phyloP scores from a whole-genome alignment of 2,329 filamentous ascomycete genomes.

The Colletotrichum cuscutae region DNA sequence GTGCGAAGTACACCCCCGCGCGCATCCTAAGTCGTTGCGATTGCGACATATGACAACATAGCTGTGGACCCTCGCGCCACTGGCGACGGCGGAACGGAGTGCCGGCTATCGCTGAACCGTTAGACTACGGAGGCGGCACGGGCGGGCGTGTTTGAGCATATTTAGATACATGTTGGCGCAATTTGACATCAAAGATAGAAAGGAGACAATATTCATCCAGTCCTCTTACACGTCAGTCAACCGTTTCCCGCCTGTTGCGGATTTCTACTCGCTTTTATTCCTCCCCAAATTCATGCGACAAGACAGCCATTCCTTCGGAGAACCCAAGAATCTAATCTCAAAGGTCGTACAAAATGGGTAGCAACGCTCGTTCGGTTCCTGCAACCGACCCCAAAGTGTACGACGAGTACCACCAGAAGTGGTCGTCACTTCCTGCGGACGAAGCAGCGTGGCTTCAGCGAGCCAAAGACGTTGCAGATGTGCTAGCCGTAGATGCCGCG shows the following conservation, averaged over 20 bases:
- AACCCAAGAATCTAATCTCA: not conserved
- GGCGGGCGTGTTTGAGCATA: not conserved
- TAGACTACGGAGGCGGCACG: not conserved
- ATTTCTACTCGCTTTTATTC: no score
- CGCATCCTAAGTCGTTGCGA: not conserved
- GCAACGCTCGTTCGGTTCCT: conserved; percentile 30
- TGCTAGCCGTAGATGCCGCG: conserved; percentile 47
- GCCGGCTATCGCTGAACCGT: not conserved
- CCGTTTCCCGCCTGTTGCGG: not conserved
- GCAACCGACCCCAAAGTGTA: conserved; percentile 51
- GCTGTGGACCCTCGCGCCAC: conserved; percentile 10
- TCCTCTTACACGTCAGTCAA: not conserved
- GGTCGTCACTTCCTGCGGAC: conserved; percentile 45
- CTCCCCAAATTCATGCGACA: not conserved
- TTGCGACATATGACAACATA: conserved; percentile 34
- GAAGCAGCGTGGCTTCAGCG: conserved; percentile 50
- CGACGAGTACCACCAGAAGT: conserved; percentile 47
- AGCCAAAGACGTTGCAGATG: conserved; percentile 49
- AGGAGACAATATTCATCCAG: no score
- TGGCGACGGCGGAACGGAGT: no score
- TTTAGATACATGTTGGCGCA: not conserved
- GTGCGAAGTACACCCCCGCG: not conserved
- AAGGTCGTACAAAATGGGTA: conserved; percentile 5
- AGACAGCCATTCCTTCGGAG: not conserved
- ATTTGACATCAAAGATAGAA: not conserved